Conservation (phyloP, 257 asterid genomes). For the Orobanche coerulescens region DNA sequence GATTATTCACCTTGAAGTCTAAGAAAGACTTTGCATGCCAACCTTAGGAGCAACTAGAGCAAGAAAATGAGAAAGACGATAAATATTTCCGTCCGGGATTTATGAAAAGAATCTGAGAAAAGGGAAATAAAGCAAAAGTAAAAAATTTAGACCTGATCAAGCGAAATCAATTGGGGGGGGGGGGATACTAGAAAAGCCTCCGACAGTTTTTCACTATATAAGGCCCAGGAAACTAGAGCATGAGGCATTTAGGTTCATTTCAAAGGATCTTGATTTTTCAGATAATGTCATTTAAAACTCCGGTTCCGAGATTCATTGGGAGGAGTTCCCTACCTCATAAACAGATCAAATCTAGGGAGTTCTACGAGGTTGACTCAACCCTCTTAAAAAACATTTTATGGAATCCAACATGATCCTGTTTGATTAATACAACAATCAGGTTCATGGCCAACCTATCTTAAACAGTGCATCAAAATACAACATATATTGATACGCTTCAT, state of each 20-base stretch:
- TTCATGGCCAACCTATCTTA: background rate
- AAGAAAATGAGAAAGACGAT: background rate
- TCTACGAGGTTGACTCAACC: conserved; percentile 9
- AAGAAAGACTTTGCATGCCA: background rate
- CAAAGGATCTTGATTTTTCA: background rate
- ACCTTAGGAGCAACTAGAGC: conserved; percentile 6
- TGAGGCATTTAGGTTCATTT: background rate
- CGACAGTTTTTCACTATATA: background rate
- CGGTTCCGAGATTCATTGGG: background rate
- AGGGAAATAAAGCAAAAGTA: background rate
- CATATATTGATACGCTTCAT: conserved; percentile 8
- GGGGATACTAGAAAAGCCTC: background rate
- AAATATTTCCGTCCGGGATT: background rate
- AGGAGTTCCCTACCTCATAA: background rate
- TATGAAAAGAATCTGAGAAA: background rate
- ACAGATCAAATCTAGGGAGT: background rate
- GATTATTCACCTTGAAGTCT: background rate
- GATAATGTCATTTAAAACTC: background rate
- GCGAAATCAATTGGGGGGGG: too few species aligned
- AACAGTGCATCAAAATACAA: conserved; percentile 4
- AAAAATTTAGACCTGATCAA: background rate
- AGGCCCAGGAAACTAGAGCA: background rate
- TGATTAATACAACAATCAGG: background rate
- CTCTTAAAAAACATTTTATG: background rate
- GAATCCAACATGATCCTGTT: background rate